Conservation (phyloP, 164 flowering plant genomes). For the Pachysandra terminalis region DNA sequence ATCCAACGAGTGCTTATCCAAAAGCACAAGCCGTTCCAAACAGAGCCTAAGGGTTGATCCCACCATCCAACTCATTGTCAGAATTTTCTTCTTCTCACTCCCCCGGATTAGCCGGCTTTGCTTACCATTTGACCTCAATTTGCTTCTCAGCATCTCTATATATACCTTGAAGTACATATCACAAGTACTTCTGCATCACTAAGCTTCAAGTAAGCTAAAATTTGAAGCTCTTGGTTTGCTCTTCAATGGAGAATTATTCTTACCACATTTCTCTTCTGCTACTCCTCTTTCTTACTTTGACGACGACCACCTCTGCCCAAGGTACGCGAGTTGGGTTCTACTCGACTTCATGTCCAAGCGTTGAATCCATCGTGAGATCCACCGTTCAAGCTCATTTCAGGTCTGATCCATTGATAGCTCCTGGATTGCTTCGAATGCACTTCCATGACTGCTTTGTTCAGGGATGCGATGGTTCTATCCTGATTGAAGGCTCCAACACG, state of each 20-base stretch:
- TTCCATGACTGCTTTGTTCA: slow-evolving; percentile 75
- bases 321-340: slow-evolving; percentile 50
- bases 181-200: neutral
- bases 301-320: slow-evolving; percentile 23
- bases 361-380: slow-evolving; percentile 38
- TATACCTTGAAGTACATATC: neutral
- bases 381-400: slow-evolving; percentile 31
- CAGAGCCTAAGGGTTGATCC: too few relatives aligned
- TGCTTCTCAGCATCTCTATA: neutral
- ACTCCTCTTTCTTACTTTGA: neutral
- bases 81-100: neutral
- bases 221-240: neutral
- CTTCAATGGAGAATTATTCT: neutral
- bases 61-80: too few relatives aligned
- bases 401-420: slow-evolving; percentile 37
- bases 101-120: neutral
- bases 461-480: slow-evolving; percentile 70
- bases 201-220: neutral
- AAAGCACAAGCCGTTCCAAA: too few relatives aligned
- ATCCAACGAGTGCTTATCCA: too few relatives aligned
- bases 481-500: slow-evolving; percentile 37
- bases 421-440: slow-evolving; percentile 56
- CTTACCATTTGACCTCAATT: neutral
- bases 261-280: neutral
- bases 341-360: slow-evolving; percentile 34